A percentile compares a stretch with the other conserved stretches of the same genome.
Conservation (phyloP, 305 asterid genomes). For the Salvia sclarea region DNA sequence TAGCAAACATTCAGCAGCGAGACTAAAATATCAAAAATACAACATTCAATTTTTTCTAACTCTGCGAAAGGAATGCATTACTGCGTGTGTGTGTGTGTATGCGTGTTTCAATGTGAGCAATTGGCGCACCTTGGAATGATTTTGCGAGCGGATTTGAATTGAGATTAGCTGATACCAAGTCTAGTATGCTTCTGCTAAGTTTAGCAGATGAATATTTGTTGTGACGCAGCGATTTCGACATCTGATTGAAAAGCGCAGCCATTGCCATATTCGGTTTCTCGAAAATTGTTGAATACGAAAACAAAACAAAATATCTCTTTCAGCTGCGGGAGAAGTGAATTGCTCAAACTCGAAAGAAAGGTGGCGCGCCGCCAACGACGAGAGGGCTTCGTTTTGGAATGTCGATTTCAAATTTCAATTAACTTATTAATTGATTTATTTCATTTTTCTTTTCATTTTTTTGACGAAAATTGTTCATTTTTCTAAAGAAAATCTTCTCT, state of each 20-base stretch:
- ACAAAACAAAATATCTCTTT: not conserved
- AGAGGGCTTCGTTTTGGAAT: slow-evolving; percentile 23
- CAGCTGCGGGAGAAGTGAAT: not conserved
- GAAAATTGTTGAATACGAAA: not conserved
- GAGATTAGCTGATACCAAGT: slow-evolving; percentile 27
- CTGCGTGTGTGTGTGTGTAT: not conserved
- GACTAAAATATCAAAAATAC: not conserved
- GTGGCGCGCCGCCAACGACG: slow-evolving; percentile 33
- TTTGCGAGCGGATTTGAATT: slow-evolving; percentile 33
- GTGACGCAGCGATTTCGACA: slow-evolving; percentile 38
- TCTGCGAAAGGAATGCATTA: not conserved
- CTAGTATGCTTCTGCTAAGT: slow-evolving; percentile 26
- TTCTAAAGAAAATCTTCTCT: no score
- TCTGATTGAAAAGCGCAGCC: slow-evolving; percentile 42
- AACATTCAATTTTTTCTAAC: slow-evolving; percentile 1
- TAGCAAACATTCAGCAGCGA: slow-evolving; percentile 1
- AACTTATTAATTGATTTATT: not conserved
- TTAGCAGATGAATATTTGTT: slow-evolving; percentile 20
- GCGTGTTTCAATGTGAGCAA: not conserved
- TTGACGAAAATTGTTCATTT: not conserved
- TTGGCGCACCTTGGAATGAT: slow-evolving; percentile 49
- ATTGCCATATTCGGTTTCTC: slow-evolving; percentile 30
- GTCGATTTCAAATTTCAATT: no score
- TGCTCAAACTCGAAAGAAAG: slow-evolving; percentile 2
- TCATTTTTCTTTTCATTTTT: not conserved